These are phyloP conservation scores for Colletotrichum sp. DNA, from an alignment of 2,329 filamentous ascomycete species.

Conservation along the genomic window DNA sequence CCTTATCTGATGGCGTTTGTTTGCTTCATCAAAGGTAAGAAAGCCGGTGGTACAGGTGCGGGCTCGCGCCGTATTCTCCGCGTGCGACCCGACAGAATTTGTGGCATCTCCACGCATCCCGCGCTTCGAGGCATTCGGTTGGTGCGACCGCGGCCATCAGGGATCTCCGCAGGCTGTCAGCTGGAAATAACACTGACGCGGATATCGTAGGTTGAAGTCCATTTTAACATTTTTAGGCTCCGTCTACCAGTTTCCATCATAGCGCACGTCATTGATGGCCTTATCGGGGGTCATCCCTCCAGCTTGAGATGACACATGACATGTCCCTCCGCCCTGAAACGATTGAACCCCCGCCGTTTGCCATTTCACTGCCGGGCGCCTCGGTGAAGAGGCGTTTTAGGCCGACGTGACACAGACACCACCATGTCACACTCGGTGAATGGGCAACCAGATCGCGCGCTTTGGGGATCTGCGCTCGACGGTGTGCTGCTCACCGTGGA, in stretches of 20 bases:
- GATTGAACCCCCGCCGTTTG: not conserved
- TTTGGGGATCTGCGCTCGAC: not conserved
- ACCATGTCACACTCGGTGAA: not conserved
- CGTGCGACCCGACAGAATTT: not conserved
- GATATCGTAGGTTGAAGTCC: not conserved
- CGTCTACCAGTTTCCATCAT: not conserved
- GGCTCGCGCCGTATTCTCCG: not conserved
- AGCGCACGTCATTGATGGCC: not conserved
- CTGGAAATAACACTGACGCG: not conserved
- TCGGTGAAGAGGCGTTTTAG: not conserved
- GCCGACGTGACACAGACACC: not conserved
- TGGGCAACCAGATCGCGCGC: constrained; percentile 9
- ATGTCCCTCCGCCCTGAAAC: not conserved
- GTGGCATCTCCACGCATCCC: not conserved
- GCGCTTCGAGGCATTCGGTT: not conserved
- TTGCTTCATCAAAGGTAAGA: not conserved
- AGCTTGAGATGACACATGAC: not conserved
- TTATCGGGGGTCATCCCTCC: not conserved
- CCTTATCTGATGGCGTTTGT: not conserved
- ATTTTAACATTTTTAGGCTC: not conserved
- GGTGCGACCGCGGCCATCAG: not conserved
- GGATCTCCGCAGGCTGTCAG: not conserved
- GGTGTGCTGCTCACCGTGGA: not conserved
- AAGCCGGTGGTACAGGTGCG: not conserved
- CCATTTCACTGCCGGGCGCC: not conserved